phyloP scores from a whole-genome alignment of 2,329 filamentous ascomycete species.

The Leptographium procerum region DNA sequence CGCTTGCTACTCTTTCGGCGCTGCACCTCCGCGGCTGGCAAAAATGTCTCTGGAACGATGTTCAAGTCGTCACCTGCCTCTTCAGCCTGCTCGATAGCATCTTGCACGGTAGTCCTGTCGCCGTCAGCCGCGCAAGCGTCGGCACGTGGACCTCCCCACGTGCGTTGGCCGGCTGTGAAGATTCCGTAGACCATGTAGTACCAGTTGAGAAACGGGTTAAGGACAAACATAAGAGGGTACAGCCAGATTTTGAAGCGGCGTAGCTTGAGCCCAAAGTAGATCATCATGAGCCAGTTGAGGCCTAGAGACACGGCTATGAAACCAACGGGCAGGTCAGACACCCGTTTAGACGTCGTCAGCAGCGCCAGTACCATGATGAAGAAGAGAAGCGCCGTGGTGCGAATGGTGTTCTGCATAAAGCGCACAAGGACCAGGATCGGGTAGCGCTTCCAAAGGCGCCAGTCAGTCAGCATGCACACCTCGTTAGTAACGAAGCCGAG shows the following conservation, averaged over 20 bases:
- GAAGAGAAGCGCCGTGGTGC: slow-evolving; percentile 86
- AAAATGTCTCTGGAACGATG: slow-evolving; percentile 78
- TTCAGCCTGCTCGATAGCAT: slow-evolving; percentile 75
- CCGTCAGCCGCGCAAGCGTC: slow-evolving; percentile 74
- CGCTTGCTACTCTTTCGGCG: slow-evolving; percentile 16
- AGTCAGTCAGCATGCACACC: slow-evolving; percentile 94
- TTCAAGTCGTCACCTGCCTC: slow-evolving; percentile 79
- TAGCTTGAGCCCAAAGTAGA: slow-evolving; percentile 85
- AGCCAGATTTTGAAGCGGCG: slow-evolving; percentile 88
- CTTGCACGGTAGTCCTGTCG: slow-evolving; percentile 59
- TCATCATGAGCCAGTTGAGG: slow-evolving; percentile 88
- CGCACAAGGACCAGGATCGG: slow-evolving; percentile 75
- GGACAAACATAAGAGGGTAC: slow-evolving; percentile 87
- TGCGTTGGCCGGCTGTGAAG: slow-evolving; percentile 85
- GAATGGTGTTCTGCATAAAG: slow-evolving; percentile 92
- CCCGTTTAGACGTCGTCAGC: slow-evolving; percentile 68
- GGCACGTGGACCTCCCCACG: slow-evolving; percentile 88
- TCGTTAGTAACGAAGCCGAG: slow-evolving; percentile 96
- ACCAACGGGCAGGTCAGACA: slow-evolving; percentile 73
- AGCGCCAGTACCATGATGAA: slow-evolving; percentile 87
- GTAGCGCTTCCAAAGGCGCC: slow-evolving; percentile 82
- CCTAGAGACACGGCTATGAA: slow-evolving; percentile 90
- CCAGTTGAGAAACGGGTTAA: slow-evolving; percentile 98
- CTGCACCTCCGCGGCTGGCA: slow-evolving; percentile 37
- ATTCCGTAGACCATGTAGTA: slow-evolving; percentile 96